phyloP scores from a whole-genome alignment of 1,139 yeast species.

The Kurtzmaniella quercitrusa region DNA sequence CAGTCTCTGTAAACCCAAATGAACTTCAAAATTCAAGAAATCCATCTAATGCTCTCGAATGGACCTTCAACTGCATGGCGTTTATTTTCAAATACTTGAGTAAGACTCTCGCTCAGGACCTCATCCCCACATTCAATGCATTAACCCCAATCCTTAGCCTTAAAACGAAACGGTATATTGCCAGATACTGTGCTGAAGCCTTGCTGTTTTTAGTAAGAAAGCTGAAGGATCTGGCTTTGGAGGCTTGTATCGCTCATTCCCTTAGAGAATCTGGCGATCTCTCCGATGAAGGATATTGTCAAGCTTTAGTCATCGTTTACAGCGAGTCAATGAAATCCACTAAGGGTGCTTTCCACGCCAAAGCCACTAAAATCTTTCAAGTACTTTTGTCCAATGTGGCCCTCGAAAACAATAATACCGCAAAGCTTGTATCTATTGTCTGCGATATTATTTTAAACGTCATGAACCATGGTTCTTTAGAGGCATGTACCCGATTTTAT shows the following conservation, averaged over 20 bases:
- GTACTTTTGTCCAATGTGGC: conserved; percentile 36
- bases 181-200: conserved; percentile 89
- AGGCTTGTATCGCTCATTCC: conserved; percentile 45
- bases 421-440: conserved; percentile 38
- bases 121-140: conserved; percentile 63
- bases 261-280: conserved; percentile 23
- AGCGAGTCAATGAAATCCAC: conserved; percentile 77
- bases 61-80: conserved; percentile 82
- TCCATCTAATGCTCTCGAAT: conserved; percentile 70
- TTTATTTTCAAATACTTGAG: conserved; percentile 85
- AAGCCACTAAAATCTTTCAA: conserved; percentile 47
- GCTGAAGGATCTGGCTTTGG: conserved; percentile 48
- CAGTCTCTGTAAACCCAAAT: conserved; percentile 44
- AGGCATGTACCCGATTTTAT: conserved; percentile 49
- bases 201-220: conserved; percentile 79
- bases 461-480: conserved; percentile 58
- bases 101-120: conserved; percentile 54
- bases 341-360: conserved; percentile 71
- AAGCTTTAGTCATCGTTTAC: conserved; percentile 58
- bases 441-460: conserved; percentile 59
- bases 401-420: conserved; percentile 13
- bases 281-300: conserved; percentile 42
- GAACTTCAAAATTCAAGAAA: conserved; percentile 39
- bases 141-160: conserved; percentile 61
- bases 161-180: conserved; percentile 56